Conservation (phyloP, 129 eudicot genomes). For the Flaveria robusta region DNA sequence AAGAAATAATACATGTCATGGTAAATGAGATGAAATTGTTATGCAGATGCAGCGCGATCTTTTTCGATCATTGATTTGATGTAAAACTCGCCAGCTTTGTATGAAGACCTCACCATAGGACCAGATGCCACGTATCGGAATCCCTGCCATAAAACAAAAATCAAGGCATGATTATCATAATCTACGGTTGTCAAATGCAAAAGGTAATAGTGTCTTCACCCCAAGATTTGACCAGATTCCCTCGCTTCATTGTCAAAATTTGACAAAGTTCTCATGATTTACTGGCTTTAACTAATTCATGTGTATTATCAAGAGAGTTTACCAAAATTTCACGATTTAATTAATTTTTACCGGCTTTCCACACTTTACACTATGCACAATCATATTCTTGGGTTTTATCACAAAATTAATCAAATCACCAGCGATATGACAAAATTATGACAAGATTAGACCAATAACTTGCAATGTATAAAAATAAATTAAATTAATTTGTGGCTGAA, state of each 20-base stretch:
- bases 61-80: conserved; percentile 91
- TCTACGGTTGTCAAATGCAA: not conserved
- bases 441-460: not conserved
- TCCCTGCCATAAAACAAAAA: conserved; percentile 51
- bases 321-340: not conserved
- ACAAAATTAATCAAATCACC: too few species aligned
- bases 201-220: not conserved
- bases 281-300: not conserved
- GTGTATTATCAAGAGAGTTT: not conserved
- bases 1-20: conserved; percentile 6
- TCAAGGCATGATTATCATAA: not conserved
- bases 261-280: too few species aligned
- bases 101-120: conserved; percentile 96
- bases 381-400: not conserved
- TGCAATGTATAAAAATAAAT: not conserved
- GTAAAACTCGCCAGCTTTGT: conserved; percentile 95
- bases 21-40: not conserved
- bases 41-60: conserved; percentile 76
- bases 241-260: not conserved
- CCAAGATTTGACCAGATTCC: not conserved
- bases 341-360: not conserved
- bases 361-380: not conserved
- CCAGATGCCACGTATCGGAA: conserved; percentile 98
- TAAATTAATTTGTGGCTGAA: too few species aligned
- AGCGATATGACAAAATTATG: not conserved